Percentiles rank a stretch among this genome's conserved stretches.
phyloP scores from a whole-genome alignment of 306 rosid species.

The Quercus gilva region DNA sequence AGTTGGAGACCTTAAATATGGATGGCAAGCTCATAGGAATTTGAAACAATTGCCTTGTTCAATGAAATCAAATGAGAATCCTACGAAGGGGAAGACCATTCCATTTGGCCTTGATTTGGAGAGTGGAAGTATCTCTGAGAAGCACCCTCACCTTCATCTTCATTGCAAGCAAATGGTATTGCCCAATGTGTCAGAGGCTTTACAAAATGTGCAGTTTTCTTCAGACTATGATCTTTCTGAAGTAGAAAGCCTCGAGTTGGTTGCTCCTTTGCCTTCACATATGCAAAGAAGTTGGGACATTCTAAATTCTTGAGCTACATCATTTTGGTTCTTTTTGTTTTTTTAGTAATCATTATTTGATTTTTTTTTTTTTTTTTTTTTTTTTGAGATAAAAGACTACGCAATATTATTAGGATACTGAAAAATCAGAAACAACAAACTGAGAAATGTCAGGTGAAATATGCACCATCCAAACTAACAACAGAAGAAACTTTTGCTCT shows the following conservation, averaged over 20 bases:
- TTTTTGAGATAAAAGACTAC: too few relatives aligned
- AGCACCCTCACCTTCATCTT: conserved; percentile 70
- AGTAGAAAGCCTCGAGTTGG: conserved; percentile 57
- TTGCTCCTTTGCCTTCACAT: conserved; percentile 66
- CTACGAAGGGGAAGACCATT: conserved; percentile 36
- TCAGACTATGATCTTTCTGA: conserved; percentile 51
- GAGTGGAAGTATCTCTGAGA: conserved; percentile 64
- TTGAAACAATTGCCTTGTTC: conserved; percentile 45
- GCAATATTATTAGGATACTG: too few relatives aligned
- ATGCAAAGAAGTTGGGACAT: conserved; percentile 92
- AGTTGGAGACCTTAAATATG: conserved; percentile 94
- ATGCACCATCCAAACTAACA: too few relatives aligned
- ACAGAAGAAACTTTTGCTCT: too few relatives aligned
- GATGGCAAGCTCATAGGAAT: conserved; percentile 81
- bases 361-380: too few relatives aligned
- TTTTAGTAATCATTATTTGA: too few relatives aligned
- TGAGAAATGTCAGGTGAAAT: too few relatives aligned
- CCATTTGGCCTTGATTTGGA: conserved; percentile 75
- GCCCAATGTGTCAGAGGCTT: conserved; percentile 65
- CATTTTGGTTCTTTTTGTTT: not conserved
- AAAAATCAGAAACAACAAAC: too few relatives aligned
- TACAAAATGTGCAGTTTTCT: conserved; percentile 46
- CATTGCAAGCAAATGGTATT: conserved; percentile 78
- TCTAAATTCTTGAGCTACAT: conserved; percentile 33
- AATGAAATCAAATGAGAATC: conserved; percentile 35